phyloP scores from a whole-genome alignment of 306 rosid genomes.

The Sicyos edulis region DNA sequence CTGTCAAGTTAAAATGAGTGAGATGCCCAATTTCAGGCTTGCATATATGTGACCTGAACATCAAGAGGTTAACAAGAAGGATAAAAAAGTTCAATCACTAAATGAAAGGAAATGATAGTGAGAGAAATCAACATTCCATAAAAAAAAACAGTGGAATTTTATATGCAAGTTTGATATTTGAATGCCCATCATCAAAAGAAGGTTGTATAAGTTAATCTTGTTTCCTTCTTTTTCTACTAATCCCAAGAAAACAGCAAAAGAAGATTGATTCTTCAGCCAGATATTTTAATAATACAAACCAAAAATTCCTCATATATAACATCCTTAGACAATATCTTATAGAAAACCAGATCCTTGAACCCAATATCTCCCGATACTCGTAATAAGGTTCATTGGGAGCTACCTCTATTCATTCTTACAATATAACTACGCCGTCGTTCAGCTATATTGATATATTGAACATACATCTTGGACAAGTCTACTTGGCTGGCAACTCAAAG shows the following conservation, averaged over 20 bases:
- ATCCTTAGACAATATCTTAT: neutral
- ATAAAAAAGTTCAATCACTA: constrained; percentile 6
- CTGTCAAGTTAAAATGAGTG: neutral
- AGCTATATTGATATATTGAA: neutral
- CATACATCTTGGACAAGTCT: neutral
- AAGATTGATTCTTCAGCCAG: neutral
- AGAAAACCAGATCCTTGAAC: neutral
- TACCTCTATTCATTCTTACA: too few species aligned
- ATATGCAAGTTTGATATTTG: too few species aligned
- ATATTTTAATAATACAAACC: constrained; percentile 2
- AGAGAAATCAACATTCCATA: too few species aligned
- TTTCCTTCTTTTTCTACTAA: neutral
- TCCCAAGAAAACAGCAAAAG: neutral
- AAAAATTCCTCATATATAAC: neutral
- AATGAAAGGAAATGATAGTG: neutral
- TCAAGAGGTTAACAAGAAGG: neutral
- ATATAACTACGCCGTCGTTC: neutral
- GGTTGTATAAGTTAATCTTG: neutral
- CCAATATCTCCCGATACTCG: too few species aligned
- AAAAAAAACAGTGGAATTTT: too few species aligned
- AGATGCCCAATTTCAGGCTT: neutral
- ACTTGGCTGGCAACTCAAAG: neutral
- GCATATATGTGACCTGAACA: constrained; percentile 1
- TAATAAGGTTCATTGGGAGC: too few species aligned
- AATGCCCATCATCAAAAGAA: too few species aligned